phyloP scores from a whole-genome alignment of 257 asterid genomes.

The Nicotiana knightiana region DNA sequence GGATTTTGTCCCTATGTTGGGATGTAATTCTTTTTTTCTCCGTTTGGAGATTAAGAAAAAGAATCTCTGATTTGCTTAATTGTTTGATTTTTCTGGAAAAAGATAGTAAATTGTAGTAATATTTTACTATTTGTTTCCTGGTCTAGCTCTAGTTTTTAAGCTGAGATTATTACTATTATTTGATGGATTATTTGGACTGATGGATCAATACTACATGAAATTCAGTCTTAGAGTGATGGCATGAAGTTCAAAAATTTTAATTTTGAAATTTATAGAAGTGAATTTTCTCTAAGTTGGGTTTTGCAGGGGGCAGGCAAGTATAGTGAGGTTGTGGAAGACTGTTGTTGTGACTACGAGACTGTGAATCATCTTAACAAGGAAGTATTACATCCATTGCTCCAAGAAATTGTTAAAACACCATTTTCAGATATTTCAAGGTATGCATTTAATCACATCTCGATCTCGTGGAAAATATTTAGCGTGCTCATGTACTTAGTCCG shows the following conservation, averaged over 20 bases:
- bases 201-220: neutral
- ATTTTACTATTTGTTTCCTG: neutral
- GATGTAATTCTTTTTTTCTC: neutral
- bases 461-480: neutral
- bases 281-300: neutral
- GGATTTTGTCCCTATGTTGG: neutral
- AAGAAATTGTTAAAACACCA: slow-evolving; percentile 44
- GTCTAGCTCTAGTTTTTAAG: neutral
- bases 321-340: slow-evolving; percentile 49
- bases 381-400: slow-evolving; percentile 47
- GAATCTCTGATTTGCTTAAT: neutral
- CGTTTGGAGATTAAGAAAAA: neutral
- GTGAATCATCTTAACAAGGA: slow-evolving; percentile 44
- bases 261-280: neutral
- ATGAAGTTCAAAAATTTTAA: neutral
- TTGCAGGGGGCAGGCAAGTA: slow-evolving; percentile 33
- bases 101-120: neutral
- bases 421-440: slow-evolving; percentile 72
- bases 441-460: neutral
- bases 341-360: slow-evolving; percentile 49
- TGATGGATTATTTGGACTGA: neutral
- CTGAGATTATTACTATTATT: neutral
- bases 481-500: neutral
- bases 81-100: neutral
- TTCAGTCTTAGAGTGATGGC: neutral